phyloP scores from a whole-genome alignment of 441 rosid genomes.

The Euphorbia celastroides region DNA sequence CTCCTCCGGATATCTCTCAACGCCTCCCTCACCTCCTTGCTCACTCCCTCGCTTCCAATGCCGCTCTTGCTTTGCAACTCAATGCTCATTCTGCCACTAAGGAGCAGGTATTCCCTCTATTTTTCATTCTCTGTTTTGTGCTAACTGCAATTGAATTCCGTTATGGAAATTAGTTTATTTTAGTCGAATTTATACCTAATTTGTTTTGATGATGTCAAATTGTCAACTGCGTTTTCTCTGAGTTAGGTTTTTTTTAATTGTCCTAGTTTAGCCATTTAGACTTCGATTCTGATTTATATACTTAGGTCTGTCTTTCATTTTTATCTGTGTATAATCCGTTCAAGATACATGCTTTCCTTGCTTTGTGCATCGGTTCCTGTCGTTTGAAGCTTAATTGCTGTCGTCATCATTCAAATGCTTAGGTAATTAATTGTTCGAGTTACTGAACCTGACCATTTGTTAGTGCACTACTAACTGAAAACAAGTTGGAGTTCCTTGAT shows the following conservation, averaged over 20 bases:
- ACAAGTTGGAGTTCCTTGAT: background rate
- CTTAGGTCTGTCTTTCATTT: background rate
- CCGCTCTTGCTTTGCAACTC: slow-evolving; percentile 82
- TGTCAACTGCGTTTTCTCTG: background rate
- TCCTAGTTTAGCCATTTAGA: background rate
- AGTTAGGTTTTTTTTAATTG: background rate
- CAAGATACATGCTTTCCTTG: background rate
- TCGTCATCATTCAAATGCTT: background rate
- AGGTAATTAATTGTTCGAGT: background rate
- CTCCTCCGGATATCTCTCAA: slow-evolving; percentile 81
- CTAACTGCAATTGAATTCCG: background rate
- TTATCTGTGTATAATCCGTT: background rate
- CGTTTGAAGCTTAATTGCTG: background rate
- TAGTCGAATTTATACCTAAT: background rate
- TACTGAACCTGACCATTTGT: background rate
- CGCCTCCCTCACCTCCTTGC: slow-evolving; percentile 91
- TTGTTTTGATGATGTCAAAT: background rate
- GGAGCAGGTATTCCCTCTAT: slow-evolving; percentile 46
- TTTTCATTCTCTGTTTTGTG: background rate
- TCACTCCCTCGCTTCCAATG: slow-evolving; percentile 84
- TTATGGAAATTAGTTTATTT: too few species aligned
- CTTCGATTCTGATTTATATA: background rate
- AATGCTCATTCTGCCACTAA: slow-evolving; percentile 90
- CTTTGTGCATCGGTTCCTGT: background rate
- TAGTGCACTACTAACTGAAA: background rate